Conservation (phyloP, 495 filamentous ascomycete genomes). For the Talaromyces trachyspermus region DNA sequence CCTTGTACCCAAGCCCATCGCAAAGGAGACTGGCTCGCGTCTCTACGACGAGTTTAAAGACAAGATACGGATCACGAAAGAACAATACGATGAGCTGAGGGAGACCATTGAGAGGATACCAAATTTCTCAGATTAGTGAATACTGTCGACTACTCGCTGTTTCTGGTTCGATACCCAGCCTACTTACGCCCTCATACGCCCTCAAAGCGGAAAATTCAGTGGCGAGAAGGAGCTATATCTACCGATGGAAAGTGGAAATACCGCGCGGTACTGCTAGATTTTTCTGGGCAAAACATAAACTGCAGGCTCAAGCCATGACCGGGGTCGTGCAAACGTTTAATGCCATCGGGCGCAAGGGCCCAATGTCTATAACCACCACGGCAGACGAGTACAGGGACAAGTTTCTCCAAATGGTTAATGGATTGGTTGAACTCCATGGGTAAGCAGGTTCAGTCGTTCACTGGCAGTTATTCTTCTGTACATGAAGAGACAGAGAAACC, state of each 20-base stretch:
- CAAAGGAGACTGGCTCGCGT: slow-evolving; percentile 50
- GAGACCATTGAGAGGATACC: slow-evolving; percentile 48
- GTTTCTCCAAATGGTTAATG: slow-evolving; percentile 54
- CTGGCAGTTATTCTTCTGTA: not conserved
- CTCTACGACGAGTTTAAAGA: slow-evolving; percentile 58
- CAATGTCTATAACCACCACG: slow-evolving; percentile 65
- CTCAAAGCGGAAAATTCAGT: slow-evolving; percentile 43
- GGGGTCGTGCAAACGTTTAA: slow-evolving; percentile 55
- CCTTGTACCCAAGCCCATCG: slow-evolving; percentile 49
- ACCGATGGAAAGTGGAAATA: slow-evolving; percentile 58
- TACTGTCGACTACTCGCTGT: slow-evolving; percentile 63
- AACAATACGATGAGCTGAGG: slow-evolving; percentile 45
- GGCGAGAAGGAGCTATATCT: slow-evolving; percentile 50
- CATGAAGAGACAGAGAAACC: no score
- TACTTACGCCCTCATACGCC: slow-evolving; percentile 19
- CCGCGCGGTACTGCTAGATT: slow-evolving; percentile 55
- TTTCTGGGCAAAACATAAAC: slow-evolving; percentile 67
- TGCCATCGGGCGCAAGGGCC: slow-evolving; percentile 46
- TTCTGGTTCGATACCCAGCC: slow-evolving; percentile 51
- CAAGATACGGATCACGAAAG: slow-evolving; percentile 46
- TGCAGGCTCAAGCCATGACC: slow-evolving; percentile 54
- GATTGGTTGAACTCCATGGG: slow-evolving; percentile 44
- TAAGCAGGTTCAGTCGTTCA: not conserved
- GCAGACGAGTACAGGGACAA: slow-evolving; percentile 57
- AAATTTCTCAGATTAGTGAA: slow-evolving; percentile 50